Evolutionary conservation across 2,329 filamentous ascomycete species (phyloP).

Genomic region (Aspergillus uvarum): DNA sequence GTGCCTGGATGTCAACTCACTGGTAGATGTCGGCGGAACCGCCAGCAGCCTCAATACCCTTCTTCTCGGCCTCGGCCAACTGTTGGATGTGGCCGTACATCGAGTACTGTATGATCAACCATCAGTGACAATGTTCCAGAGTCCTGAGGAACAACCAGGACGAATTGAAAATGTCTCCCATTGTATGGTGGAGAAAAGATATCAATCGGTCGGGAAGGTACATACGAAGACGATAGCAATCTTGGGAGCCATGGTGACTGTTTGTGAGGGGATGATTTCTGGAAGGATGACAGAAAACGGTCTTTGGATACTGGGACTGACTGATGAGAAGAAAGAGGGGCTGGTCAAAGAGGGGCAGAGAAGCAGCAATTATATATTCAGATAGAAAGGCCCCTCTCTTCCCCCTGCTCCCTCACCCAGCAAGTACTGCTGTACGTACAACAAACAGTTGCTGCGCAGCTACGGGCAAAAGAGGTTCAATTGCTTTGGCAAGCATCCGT

Average conservation of each 20-base stretch:
- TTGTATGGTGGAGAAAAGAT: conserved; percentile 4
- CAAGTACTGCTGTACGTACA: no score
- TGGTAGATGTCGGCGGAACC: conserved; percentile 80
- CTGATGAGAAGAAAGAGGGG: neutral
- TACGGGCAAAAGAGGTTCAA: no score
- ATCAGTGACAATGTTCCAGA: conserved; percentile 6
- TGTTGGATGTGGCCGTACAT: conserved; percentile 88
- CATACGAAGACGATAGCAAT: conserved; percentile 86
- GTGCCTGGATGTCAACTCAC: conserved; percentile 46
- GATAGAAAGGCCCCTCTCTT: no score
- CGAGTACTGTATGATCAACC: conserved; percentile 64
- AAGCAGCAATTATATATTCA: neutral
- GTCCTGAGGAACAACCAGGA: neutral
- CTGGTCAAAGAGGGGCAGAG: neutral
- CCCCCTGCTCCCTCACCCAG: no score
- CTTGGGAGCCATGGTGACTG: conserved; percentile 76
- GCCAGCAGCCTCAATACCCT: conserved; percentile 83
- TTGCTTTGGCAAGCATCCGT: conserved; percentile 9
- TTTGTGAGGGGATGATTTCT: conserved; percentile 2
- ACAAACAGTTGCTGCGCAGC: no score
- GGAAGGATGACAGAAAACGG: neutral
- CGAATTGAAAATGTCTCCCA: neutral
- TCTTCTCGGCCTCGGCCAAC: conserved; percentile 86
- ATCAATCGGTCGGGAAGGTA: conserved; percentile 21
- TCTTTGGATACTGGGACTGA: neutral